phyloP scores from a whole-genome alignment of 306 rosid genomes.

The Pterocarpus macrocarpus region DNA sequence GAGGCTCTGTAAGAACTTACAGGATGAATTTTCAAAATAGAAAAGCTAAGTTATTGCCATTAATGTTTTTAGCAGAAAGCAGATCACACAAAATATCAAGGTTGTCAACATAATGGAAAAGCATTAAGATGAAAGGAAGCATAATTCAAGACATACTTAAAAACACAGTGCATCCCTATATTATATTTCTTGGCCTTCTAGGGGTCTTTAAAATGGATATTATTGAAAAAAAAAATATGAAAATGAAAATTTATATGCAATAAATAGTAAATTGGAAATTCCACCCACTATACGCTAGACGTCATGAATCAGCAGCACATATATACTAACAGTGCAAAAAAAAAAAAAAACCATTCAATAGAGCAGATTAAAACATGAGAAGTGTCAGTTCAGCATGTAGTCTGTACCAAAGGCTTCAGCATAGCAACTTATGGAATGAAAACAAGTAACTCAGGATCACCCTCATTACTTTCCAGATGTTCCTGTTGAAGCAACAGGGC shows the following conservation, averaged over 20 bases:
- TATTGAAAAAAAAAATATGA: not conserved
- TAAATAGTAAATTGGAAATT: not conserved
- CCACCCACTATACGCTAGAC: too few relatives aligned
- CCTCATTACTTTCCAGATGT: constrained; percentile 92
- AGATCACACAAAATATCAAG: not conserved
- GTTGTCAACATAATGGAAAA: not conserved
- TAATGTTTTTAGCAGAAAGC: constrained; percentile 12
- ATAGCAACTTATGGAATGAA: constrained; percentile 76
- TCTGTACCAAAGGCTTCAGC: not conserved
- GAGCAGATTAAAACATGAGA: constrained; percentile 5
- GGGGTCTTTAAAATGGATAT: not conserved
- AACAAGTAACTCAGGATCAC: constrained; percentile 97
- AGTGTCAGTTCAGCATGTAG: not conserved
- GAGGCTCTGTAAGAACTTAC: constrained; percentile 24
- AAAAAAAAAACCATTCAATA: not conserved
- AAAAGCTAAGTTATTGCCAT: constrained; percentile 14
- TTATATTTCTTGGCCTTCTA: not conserved
- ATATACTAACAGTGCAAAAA: not conserved
- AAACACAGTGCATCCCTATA: too few relatives aligned
- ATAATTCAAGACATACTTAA: too few relatives aligned
- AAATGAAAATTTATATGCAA: not conserved
- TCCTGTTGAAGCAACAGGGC: constrained; percentile 61
- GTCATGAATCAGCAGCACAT: not conserved
- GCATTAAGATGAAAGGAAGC: constrained; percentile 18
- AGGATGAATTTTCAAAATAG: not conserved